These are phyloP conservation scores for Spatholobus suberectus DNA, from an alignment of 306 rosid genomes.

Conservation along the genomic window DNA sequence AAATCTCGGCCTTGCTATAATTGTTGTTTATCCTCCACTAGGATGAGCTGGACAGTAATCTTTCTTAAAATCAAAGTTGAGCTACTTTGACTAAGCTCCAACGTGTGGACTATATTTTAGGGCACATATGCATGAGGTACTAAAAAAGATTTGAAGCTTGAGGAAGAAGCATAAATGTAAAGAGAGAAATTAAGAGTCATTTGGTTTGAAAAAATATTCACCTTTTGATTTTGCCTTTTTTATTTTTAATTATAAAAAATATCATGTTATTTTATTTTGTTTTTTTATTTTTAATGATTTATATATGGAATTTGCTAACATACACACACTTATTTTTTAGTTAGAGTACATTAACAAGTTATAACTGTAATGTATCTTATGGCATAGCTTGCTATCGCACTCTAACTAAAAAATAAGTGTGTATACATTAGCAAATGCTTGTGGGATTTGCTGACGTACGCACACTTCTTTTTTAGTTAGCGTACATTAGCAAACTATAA, in stretches of 20 bases:
- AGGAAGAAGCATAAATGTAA: background rate
- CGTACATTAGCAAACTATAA: too few relatives aligned
- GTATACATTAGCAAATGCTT: too few relatives aligned
- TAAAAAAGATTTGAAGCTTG: conserved; percentile 9
- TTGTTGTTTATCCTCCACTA: conserved; percentile 6
- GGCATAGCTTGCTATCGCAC: too few relatives aligned
- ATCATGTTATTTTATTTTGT: background rate
- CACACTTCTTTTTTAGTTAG: too few relatives aligned
- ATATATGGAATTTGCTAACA: too few relatives aligned
- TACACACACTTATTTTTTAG: too few relatives aligned
- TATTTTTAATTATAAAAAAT: background rate
- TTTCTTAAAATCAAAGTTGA: background rate
- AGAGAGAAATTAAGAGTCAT: background rate
- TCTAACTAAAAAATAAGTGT: too few relatives aligned
- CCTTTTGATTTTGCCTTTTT: background rate
- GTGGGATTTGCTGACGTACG: too few relatives aligned
- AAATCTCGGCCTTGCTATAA: background rate
- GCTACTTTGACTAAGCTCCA: conserved; percentile 18
- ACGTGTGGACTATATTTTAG: conserved; percentile 28
- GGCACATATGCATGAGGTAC: conserved; percentile 28
- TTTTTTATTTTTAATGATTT: background rate
- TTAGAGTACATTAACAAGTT: too few relatives aligned
- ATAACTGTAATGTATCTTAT: too few relatives aligned
- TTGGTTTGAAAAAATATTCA: background rate
- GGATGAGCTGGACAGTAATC: background rate